Evolutionary conservation across 2,329 filamentous ascomycete genomes (phyloP).

Genomic region (Colletotrichum caudatum): DNA sequence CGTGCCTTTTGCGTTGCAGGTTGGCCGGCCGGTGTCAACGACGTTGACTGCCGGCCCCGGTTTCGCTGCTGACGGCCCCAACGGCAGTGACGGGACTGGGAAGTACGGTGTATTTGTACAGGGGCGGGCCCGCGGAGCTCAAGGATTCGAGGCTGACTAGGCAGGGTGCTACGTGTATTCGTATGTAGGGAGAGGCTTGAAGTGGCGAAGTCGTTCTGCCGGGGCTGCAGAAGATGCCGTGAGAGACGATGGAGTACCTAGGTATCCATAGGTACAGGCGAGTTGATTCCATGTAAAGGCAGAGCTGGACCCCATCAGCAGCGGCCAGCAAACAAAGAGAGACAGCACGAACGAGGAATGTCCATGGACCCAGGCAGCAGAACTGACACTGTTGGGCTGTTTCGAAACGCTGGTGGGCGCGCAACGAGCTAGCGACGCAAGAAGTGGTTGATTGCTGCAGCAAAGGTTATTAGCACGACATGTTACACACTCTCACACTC

Average conservation of each 20-base stretch:
- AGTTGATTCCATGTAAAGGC: not conserved
- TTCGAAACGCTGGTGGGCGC: slow-evolving; percentile 36
- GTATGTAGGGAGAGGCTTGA: not conserved
- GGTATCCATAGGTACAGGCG: too few species aligned
- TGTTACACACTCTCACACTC: slow-evolving; percentile 37
- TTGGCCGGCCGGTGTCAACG: slow-evolving; percentile 16
- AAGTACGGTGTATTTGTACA: not conserved
- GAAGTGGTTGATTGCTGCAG: slow-evolving; percentile 22
- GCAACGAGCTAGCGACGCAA: slow-evolving; percentile 29
- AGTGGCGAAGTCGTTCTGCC: not conserved
- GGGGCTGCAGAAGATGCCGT: not conserved
- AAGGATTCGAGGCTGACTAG: slow-evolving; percentile 1
- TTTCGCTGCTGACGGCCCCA: not conserved
- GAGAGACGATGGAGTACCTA: not conserved
- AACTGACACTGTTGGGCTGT: slow-evolving; percentile 29
- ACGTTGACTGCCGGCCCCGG: slow-evolving; percentile 15
- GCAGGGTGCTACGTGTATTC: not conserved
- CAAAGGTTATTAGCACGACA: slow-evolving; percentile 42
- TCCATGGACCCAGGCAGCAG: not conserved
- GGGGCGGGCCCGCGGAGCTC: not conserved
- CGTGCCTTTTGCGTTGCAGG: slow-evolving; percentile 30
- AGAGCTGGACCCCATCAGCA: slow-evolving; percentile 1
- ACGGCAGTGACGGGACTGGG: not conserved
- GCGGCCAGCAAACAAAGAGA: not conserved
- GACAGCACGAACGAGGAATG: slow-evolving; percentile 5